Evolutionary conservation across 2,329 filamentous ascomycete species (phyloP), one percentile per base, ranked within the genome.

Genomic region (Cladophialophora carrionii): DNA sequence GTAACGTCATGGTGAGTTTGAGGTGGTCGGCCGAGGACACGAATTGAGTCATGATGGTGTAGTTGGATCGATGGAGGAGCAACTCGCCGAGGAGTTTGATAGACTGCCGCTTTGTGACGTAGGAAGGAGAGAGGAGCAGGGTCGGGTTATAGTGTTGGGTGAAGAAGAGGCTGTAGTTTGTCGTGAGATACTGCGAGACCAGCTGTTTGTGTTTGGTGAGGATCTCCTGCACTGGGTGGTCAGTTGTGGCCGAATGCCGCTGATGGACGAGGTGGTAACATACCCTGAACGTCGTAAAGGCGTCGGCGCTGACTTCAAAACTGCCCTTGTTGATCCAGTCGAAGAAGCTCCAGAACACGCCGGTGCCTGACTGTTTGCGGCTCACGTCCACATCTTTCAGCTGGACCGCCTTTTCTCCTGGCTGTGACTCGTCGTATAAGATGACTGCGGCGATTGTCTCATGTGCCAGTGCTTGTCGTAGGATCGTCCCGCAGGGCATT

Each of bases 11-110:
- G 81, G 93, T 95, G 70, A 98, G 90, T 81, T 99, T 99, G 72
- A 99, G 85, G 75, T 99, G 93, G 76, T 98, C 94, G 66, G 93
- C 93, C 56, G 90, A 89, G 76, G 96, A 93, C 64, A 99, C 95
- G 76, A 98, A 99, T 68, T 90, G 88, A 63, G 94, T 98, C 95
- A 99, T 99, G 75, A 98, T 92, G 75, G 88, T 92, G 81, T 99
- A 99, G 79, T 99, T 98, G 69, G 94, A 92, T 51, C 95, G 88
- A 77, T 98, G 95, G 37, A 99, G 85, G 62, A 99, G 81, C 55
- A 99, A 92, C 79, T 99, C 95, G 60, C 95, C 95, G 1, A 99
- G 86, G 51, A 99, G 85, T 78, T 99, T 99, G 80, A 98, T 98
- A 17, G 92, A 97, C 79, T 99, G 95, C 57, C 95, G 87, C 78